phyloP scores from a whole-genome alignment of 352 stramenopile genomes.

The Phytopythium vexans region DNA sequence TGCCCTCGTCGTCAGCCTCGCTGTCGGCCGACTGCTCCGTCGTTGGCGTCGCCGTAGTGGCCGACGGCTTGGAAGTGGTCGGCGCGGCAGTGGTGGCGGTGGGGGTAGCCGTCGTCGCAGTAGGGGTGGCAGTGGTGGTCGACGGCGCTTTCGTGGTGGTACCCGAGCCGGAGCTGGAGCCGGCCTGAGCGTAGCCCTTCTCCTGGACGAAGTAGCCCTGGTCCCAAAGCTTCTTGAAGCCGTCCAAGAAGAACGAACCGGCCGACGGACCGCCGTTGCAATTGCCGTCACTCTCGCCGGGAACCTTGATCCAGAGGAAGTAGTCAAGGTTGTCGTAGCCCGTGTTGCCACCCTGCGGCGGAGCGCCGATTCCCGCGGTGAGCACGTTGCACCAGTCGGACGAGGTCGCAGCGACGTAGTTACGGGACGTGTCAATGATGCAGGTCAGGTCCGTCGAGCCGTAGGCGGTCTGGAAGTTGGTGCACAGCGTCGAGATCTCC shows the following conservation, averaged over 20 bases:
- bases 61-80: background rate
- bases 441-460: constrained; percentile 42
- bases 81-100: background rate
- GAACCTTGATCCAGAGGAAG: constrained; percentile 66
- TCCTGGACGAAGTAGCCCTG: constrained; percentile 65
- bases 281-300: constrained; percentile 59
- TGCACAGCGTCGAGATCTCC: constrained; percentile 46
- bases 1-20: background rate
- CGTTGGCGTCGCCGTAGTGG: background rate
- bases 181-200: constrained; percentile 18
- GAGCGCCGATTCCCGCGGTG: constrained; percentile 49
- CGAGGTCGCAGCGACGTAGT: constrained; percentile 33
- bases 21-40: background rate
- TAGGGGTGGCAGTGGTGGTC: background rate
- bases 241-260: constrained; percentile 52
- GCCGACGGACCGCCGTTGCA: constrained; percentile 51
- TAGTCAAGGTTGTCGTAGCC: constrained; percentile 53
- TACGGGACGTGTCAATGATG: constrained; percentile 64
- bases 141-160: background rate
- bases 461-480: constrained; percentile 49
- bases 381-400: constrained; percentile 74
- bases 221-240: constrained; percentile 59
- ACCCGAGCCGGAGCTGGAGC: constrained; percentile 8
- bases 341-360: constrained; percentile 37
- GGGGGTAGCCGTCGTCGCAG: constrained; percentile 1